These are phyloP conservation scores for Tuctoria greenei DNA, from an alignment of 176 grass and related monocot species.

Conservation along the genomic window DNA sequence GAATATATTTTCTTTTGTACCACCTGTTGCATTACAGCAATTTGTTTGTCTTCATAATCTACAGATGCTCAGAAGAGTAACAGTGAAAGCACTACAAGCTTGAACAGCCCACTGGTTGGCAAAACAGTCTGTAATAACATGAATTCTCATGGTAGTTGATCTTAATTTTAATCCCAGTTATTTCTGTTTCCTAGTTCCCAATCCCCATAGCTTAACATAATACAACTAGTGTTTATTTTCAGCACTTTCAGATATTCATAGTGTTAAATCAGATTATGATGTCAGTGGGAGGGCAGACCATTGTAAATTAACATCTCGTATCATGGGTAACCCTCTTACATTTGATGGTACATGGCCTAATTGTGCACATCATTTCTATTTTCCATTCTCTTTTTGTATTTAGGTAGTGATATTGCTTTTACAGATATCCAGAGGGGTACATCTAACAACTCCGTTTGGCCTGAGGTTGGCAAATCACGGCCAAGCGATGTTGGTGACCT, in stretches of 20 bases:
- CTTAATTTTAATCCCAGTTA: conserved; percentile 11
- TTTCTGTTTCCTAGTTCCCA: conserved; percentile 4
- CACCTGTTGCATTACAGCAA: background rate
- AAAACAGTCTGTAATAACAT: conserved; percentile 29
- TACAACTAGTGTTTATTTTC: background rate
- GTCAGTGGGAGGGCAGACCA: conserved; percentile 1
- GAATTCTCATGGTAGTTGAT: conserved; percentile 36
- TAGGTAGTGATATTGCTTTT: conserved; percentile 22
- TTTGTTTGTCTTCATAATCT: conserved; percentile 23
- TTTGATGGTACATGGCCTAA: background rate
- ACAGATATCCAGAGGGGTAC: conserved; percentile 29
- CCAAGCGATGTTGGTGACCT: conserved; percentile 12
- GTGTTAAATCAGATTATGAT: background rate
- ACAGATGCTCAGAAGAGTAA: conserved; percentile 31
- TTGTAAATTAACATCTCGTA: background rate
- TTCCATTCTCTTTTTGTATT: background rate
- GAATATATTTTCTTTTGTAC: conserved; percentile 7
- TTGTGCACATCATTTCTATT: conserved; percentile 29
- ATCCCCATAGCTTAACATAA: conserved; percentile 3
- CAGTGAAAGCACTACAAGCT: conserved; percentile 14
- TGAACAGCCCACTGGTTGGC: conserved; percentile 10
- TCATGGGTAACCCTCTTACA: background rate
- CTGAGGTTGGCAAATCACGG: conserved; percentile 23
- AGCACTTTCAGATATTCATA: conserved; percentile 22
- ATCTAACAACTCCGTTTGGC: conserved; percentile 2